Percentiles rank a stretch among this genome's conserved stretches.
phyloP scores from a whole-genome alignment of 768 basidiomycete species.

The Boletus sp. region DNA sequence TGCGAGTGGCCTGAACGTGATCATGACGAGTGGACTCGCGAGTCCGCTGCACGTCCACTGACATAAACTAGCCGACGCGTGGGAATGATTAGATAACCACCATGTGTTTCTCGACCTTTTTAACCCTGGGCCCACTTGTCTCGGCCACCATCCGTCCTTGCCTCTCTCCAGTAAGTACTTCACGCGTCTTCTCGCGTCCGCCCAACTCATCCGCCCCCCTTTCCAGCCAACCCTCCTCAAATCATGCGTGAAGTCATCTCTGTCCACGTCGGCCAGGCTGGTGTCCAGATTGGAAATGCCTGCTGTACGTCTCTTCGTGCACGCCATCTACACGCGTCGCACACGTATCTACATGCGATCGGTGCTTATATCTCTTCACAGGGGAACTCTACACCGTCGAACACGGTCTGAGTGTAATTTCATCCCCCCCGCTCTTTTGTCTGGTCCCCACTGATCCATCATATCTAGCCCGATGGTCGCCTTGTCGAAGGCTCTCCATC shows the following conservation, averaged over 20 bases:
- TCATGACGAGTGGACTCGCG: conserved; percentile 43
- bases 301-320: conserved; percentile 70
- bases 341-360: neutral
- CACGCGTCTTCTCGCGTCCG: conserved; percentile 30
- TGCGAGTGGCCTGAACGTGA: conserved; percentile 90
- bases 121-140: conserved; percentile 39
- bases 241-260: conserved; percentile 97
- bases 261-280: conserved; percentile 97
- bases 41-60: neutral
- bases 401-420: conserved; percentile 87
- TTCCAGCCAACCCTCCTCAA: conserved; percentile 13
- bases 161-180: conserved; percentile 27
- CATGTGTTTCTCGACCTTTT: conserved; percentile 37
- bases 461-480: conserved; percentile 88
- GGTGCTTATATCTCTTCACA: conserved; percentile 35
- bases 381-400: conserved; percentile 99
- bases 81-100: conserved; percentile 32
- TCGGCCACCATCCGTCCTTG: conserved; percentile 26
- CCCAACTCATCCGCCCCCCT: neutral
- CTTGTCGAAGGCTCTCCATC: conserved; percentile 75
- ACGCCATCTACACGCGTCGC: conserved; percentile 14
- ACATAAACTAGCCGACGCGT: conserved; percentile 18
- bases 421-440: neutral
- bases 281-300: conserved; percentile 97
- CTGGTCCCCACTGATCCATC: conserved; percentile 18